Evolutionary conservation across 352 stramenopile species (phyloP).

Genomic region (Phytophthora syringae): DNA sequence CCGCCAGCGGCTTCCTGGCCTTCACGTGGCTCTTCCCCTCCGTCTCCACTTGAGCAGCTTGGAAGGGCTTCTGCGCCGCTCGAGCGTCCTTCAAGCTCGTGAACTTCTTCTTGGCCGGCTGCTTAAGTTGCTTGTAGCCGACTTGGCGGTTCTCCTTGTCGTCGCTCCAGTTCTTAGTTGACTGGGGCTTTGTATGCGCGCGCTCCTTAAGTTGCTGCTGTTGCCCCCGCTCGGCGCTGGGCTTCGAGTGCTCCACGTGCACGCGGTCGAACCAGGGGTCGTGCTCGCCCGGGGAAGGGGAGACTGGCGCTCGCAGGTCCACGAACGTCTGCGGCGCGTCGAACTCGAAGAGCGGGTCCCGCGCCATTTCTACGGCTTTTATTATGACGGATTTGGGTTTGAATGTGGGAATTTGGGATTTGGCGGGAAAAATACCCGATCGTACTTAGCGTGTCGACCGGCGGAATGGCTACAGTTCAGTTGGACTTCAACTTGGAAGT

Average conservation of each 20-base stretch:
- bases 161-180: slow-evolving; percentile 3
- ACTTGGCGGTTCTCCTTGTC: slow-evolving; percentile 47
- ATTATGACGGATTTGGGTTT: too few relatives aligned
- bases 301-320: slow-evolving; percentile 52
- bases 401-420: too few relatives aligned
- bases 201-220: slow-evolving; percentile 19
- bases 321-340: slow-evolving; percentile 64
- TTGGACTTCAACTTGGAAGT: too few relatives aligned
- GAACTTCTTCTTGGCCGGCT: slow-evolving; percentile 15
- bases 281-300: slow-evolving; percentile 29
- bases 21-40: slow-evolving; percentile 1
- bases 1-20: slow-evolving; percentile 22
- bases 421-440: not conserved
- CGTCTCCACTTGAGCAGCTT: slow-evolving; percentile 11
- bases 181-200: not conserved
- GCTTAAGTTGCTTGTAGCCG: not conserved
- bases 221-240: slow-evolving; percentile 54
- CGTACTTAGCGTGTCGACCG: not conserved
- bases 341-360: slow-evolving; percentile 77
- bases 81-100: slow-evolving; percentile 30
- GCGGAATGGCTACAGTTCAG: not conserved
- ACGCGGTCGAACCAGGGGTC: slow-evolving; percentile 74
- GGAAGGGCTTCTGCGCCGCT: slow-evolving; percentile 28
- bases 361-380: too few relatives aligned
- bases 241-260: slow-evolving; percentile 60